Conservation (phyloP, 2,329 filamentous ascomycete species). For the Phyllosticta ampelicida region DNA sequence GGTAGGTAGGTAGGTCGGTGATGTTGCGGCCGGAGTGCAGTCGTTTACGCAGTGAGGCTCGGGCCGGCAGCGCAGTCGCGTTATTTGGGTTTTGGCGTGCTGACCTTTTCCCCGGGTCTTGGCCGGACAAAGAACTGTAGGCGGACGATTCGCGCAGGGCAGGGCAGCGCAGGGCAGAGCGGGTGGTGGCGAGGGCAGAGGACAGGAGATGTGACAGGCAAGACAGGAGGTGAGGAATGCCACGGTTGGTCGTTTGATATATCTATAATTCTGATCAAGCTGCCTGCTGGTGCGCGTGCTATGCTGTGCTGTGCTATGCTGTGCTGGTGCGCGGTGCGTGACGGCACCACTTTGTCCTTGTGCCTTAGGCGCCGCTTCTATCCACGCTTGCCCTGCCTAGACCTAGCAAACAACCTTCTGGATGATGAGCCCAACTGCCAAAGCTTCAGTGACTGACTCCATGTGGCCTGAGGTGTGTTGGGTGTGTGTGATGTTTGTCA, state of each 20-base stretch:
- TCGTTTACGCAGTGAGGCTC: constrained; percentile 11
- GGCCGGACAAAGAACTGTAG: not conserved
- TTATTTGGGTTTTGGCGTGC: constrained; percentile 10
- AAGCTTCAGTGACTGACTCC: too few species aligned
- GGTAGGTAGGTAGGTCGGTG: not conserved
- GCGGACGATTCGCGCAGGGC: not conserved
- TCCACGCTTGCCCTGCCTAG: not conserved
- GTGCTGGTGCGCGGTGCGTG: not conserved
- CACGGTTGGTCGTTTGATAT: not conserved
- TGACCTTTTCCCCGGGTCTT: not conserved
- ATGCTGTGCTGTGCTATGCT: not conserved
- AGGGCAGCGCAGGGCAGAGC: constrained; percentile 3
- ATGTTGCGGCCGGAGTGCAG: not conserved
- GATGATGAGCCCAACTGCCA: not conserved
- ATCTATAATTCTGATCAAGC: not conserved
- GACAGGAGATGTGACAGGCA: not conserved
- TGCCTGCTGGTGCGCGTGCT: not conserved
- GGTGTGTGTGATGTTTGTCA: not conserved
- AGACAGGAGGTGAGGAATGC: constrained; percentile 1
- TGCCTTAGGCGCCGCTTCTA: not conserved
- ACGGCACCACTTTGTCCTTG: not conserved
- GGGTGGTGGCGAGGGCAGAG: not conserved
- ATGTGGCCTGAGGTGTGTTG: too few species aligned
- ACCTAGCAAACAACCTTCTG: not conserved
- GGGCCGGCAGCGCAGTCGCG: constrained; percentile 9